A percentile compares a stretch with the other conserved stretches of the same genome.
These are phyloP conservation scores for Globisporangium echinulatum DNA, from an alignment of 352 stramenopile genomes.

Conservation along the genomic window DNA sequence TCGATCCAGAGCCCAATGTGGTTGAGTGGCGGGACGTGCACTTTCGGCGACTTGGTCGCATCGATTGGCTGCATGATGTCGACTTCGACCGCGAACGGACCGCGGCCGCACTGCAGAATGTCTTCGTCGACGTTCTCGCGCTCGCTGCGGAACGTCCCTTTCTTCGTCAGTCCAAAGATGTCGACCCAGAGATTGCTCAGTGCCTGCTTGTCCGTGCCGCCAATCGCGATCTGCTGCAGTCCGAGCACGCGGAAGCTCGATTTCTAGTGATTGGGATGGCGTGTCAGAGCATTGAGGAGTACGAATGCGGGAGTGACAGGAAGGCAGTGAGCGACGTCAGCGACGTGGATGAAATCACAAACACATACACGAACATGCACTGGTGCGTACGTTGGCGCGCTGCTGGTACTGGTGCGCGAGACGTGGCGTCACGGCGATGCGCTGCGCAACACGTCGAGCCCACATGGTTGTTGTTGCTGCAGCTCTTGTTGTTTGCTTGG, in stretches of 20 bases:
- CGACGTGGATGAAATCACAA: neutral
- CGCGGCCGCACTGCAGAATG: constrained; percentile 91
- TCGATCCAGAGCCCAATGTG: constrained; percentile 98
- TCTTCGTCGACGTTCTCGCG: constrained; percentile 99
- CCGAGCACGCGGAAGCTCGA: constrained; percentile 93
- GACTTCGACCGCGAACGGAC: constrained; percentile 92
- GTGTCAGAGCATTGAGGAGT: no score
- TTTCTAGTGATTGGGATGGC: constrained; percentile 15
- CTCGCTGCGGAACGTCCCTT: constrained; percentile 64
- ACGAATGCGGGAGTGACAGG: neutral
- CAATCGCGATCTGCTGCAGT: constrained; percentile 97
- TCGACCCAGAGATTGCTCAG: constrained; percentile 86
- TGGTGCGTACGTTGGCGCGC: constrained; percentile 9
- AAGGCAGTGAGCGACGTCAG: no score
- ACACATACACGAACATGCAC: neutral
- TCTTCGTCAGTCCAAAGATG: constrained; percentile 69
- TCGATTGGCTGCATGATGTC: constrained; percentile 99
- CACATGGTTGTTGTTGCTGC: constrained; percentile 7
- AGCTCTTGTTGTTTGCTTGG: neutral
- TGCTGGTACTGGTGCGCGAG: constrained; percentile 15
- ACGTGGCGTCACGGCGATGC: neutral
- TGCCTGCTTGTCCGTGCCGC: constrained; percentile 81
- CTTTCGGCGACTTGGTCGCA: constrained; percentile 86
- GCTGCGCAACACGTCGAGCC: constrained; percentile 7
- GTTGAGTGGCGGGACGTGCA: constrained; percentile 96